These are phyloP conservation scores for Zygoascus sp. DNA, from an alignment of 1,139 yeast species.

Conservation along the genomic window DNA sequence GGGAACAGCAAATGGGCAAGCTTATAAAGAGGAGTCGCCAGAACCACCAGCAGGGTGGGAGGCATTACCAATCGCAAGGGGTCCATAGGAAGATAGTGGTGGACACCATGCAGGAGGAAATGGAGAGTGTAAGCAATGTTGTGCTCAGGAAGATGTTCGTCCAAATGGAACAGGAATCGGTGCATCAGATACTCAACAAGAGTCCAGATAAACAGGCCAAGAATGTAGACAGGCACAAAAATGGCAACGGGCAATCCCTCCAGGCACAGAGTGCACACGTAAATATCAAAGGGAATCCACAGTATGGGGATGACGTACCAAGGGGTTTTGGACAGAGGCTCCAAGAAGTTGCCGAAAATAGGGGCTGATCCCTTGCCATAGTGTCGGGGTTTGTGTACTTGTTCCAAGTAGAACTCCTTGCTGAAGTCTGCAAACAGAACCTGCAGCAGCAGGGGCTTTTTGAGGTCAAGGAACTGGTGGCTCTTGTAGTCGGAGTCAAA, in stretches of 20 bases:
- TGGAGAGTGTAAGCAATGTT: conserved; percentile 72
- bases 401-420: conserved; percentile 88
- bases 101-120: conserved; percentile 90
- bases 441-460: conserved; percentile 75
- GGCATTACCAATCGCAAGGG: conserved; percentile 90
- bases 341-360: conserved; percentile 67
- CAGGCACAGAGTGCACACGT: conserved; percentile 39
- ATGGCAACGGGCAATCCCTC: conserved; percentile 27
- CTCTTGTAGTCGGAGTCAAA: conserved; percentile 61
- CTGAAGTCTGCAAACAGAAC: conserved; percentile 67
- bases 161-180: conserved; percentile 90
- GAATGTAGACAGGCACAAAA: conserved; percentile 41
- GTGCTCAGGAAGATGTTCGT: conserved; percentile 76
- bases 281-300: conserved; percentile 81
- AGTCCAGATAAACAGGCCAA: conserved; percentile 89
- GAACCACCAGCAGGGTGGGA: conserved; percentile 66
- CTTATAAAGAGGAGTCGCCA: conserved; percentile 57
- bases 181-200: conserved; percentile 82
- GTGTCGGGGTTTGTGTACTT: conserved; percentile 96
- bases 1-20: conserved; percentile 59
- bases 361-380: conserved; percentile 91
- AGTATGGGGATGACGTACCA: conserved; percentile 82
- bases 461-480: conserved; percentile 83
- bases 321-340: conserved; percentile 64
- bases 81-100: conserved; percentile 98